Base-by-base conservation (phyloP, 306 rosid genomes). In the Quercus berberidifolia region DNA sequence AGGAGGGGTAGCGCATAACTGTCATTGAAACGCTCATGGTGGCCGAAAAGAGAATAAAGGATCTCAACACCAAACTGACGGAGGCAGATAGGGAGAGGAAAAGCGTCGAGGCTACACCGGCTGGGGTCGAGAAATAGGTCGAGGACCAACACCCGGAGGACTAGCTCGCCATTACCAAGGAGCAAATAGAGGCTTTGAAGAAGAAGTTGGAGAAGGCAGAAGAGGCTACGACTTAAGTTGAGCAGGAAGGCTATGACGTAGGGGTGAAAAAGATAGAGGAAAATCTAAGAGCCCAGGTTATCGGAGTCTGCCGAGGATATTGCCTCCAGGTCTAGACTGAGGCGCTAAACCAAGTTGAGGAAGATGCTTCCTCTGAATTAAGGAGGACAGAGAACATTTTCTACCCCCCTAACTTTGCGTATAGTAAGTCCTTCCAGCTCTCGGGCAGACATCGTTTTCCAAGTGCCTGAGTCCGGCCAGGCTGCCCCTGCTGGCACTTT, bases 41-140 rank as follows among this genome's bases (percentile, higher is more conserved):
- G 43, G 43, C 0, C 3, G 0, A 38, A 7, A 7, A 38, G 43
- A 38, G 43, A 7, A 38, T 38, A 7, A 38, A 38, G 1, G 43
- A 38, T 0, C 11, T 38, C 0, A 38, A 38, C 11, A 6, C 3
- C 3, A 38, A 38, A 7, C 0, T 38, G 11, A 6, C 0, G 0
- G 2, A 38, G 43, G 3, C 0, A 7, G 3, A 38, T 0, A 38
- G 0, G 3, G 43, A 0, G 2, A 38, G 7, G 3, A 38, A 38
- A 6, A 38, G 1, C 0, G 2, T 0, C 1, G 1, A 38, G 7
- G 43, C 3, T 1, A 0, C 2, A 7, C 0, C 0, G 10, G 11
- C 3, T 1, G 0, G 43, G 43, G 43, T 1, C 0, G 0, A 38
- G 11, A 38, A 6, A 1, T 0, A 38, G 7, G 43, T 0, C 0